These are phyloP conservation scores for Penicillium griseofulvum DNA, from an alignment of 2,329 filamentous ascomycete species.

Conservation along the genomic window DNA sequence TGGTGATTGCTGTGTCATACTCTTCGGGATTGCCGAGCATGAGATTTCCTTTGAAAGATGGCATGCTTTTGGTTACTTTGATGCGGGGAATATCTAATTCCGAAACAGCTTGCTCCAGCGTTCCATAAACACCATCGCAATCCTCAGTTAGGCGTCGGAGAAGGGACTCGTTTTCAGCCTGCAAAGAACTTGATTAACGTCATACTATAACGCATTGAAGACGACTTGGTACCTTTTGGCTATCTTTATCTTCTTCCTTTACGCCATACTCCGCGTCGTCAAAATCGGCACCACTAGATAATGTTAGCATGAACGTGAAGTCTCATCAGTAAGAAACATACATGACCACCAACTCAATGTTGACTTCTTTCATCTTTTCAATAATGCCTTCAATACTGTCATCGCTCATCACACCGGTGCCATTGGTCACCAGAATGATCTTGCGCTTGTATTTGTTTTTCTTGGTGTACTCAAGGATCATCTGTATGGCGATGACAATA, in stretches of 20 bases:
- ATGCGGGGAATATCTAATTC: constrained; percentile 74
- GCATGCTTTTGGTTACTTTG: constrained; percentile 72
- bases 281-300: constrained; percentile 77
- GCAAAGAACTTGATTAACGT: constrained; percentile 7
- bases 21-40: constrained; percentile 74
- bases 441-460: constrained; percentile 77
- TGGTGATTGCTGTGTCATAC: constrained; percentile 72
- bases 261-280: constrained; percentile 86
- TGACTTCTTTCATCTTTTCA: constrained; percentile 69
- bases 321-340: constrained; percentile 46
- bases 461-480: constrained; percentile 78
- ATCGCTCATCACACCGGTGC: constrained; percentile 66
- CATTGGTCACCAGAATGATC: constrained; percentile 85
- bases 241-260: constrained; percentile 83
- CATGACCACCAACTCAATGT: constrained; percentile 77
- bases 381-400: constrained; percentile 70
- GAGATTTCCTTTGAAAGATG: constrained; percentile 74
- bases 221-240: constrained; percentile 57
- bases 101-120: constrained; percentile 78
- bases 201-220: neutral
- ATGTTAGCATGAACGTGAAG: constrained; percentile 23
- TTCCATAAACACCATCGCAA: constrained; percentile 75
- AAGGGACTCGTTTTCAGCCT: constrained; percentile 69
- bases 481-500: constrained; percentile 77
- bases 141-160: constrained; percentile 64